phyloP scores from a whole-genome alignment of 2,329 filamentous ascomycete species.

The Trichoderma cornu-damae region DNA sequence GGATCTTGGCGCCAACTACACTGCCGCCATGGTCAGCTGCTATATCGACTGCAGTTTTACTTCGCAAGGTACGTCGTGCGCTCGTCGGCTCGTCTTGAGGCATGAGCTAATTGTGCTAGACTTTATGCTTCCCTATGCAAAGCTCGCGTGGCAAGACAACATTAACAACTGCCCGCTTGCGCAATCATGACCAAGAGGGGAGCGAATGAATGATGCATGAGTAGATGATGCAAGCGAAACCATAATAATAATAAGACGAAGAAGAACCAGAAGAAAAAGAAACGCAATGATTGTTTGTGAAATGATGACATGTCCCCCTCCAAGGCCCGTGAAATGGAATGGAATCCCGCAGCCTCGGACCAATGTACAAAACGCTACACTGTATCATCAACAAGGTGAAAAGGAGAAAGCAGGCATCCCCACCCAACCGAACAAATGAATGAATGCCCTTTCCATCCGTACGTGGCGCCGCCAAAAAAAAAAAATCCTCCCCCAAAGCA shows the following conservation, averaged over 20 bases:
- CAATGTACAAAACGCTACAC: too few relatives aligned
- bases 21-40: conserved; percentile 32
- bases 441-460: neutral
- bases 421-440: too few relatives aligned
- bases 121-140: conserved; percentile 37
- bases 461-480: too few relatives aligned
- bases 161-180: conserved; percentile 33
- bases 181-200: neutral
- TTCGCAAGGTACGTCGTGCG: conserved; percentile 28
- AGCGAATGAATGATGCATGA: neutral
- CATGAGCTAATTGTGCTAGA: conserved; percentile 21
- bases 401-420: too few relatives aligned
- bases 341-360: too few relatives aligned
- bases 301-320: neutral
- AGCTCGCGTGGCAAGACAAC: conserved; percentile 35
- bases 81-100: neutral
- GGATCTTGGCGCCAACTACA: conserved; percentile 35
- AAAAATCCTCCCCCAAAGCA: too few relatives aligned
- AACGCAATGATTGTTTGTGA: neutral
- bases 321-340: too few relatives aligned
- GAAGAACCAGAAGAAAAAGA: too few relatives aligned
- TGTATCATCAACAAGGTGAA: too few relatives aligned
- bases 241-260: too few relatives aligned
- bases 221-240: too few relatives aligned
- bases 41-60: conserved; percentile 39